A percentile compares a stretch with the other conserved stretches of the same genome.
Conservation (phyloP, 2,329 filamentous ascomycete species). For the Botryotinia convoluta region DNA sequence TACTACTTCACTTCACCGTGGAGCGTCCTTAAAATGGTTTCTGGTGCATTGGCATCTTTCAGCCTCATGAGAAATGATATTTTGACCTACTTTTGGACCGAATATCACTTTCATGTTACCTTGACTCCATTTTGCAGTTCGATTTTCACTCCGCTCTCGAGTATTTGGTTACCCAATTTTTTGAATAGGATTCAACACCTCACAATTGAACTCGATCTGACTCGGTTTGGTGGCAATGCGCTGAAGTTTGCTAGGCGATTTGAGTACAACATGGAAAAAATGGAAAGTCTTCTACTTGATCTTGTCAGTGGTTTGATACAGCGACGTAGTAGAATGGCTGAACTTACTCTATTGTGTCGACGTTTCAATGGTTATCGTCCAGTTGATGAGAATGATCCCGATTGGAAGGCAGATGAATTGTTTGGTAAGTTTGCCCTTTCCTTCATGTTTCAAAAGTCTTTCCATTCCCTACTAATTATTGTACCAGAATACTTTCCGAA, state of each 20-base stretch:
- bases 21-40: constrained; percentile 31
- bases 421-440: background rate
- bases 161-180: constrained; percentile 31
- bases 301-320: constrained; percentile 25
- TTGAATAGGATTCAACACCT: constrained; percentile 32
- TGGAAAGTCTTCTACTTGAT: constrained; percentile 22
- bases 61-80: constrained; percentile 32
- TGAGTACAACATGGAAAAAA: constrained; percentile 24
- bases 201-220: constrained; percentile 37
- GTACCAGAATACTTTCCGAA: constrained; percentile 24
- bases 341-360: constrained; percentile 26
- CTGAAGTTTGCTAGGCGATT: constrained; percentile 22
- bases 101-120: constrained; percentile 37
- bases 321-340: constrained; percentile 21
- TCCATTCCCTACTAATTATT: background rate
- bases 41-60: constrained; percentile 28
- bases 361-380: constrained; percentile 25
- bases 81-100: constrained; percentile 37
- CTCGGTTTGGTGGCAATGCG: constrained; percentile 31
- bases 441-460: constrained; percentile 9
- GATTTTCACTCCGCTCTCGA: constrained; percentile 32
- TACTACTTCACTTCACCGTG: constrained; percentile 32
- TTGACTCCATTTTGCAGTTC: constrained; percentile 31
- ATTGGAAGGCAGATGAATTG: background rate
- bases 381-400: background rate